These are phyloP conservation scores for Plasmodium cynomolgi DNA, from an alignment of 169 alveolate genomes.

Conservation along the genomic window DNA sequence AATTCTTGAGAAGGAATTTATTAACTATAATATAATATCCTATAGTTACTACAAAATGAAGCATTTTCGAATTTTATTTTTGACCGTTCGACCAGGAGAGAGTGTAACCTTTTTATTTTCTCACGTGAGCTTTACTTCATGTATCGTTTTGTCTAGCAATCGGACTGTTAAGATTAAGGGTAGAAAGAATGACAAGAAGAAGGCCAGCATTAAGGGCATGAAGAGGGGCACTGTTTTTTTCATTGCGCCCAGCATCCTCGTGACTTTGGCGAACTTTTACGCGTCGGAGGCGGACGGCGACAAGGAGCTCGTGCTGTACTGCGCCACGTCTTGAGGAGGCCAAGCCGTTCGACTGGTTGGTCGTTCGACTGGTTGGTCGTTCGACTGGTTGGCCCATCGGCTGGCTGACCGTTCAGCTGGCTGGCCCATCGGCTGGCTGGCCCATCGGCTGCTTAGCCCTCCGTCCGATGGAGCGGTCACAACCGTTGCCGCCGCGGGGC, in stretches of 20 bases:
- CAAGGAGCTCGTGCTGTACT: constrained; percentile 45
- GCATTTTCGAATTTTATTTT: constrained; percentile 42
- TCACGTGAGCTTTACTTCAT: constrained; percentile 32
- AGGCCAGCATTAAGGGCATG: constrained; percentile 38
- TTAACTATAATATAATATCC: constrained; percentile 46
- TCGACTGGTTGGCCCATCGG: too few relatives aligned
- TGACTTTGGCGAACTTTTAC: constrained; percentile 28
- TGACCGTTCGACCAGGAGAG: constrained; percentile 53
- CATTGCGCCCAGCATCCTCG: constrained; percentile 47
- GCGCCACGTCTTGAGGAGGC: constrained; percentile 32
- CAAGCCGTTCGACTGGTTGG: not conserved
- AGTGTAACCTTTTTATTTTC: constrained; percentile 26
- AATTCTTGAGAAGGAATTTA: constrained; percentile 57
- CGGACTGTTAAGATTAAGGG: constrained; percentile 42
- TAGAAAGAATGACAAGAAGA: constrained; percentile 46
- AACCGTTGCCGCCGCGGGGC: too few relatives aligned
- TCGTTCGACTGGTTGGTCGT: too few relatives aligned
- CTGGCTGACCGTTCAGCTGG: too few relatives aligned
- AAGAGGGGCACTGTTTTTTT: constrained; percentile 30
- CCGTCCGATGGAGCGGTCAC: too few relatives aligned
- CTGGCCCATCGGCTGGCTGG: too few relatives aligned
- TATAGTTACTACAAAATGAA: constrained; percentile 52
- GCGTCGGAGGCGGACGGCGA: constrained; percentile 32
- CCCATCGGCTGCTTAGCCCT: too few relatives aligned
- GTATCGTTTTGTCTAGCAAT: constrained; percentile 50